Percentiles rank a stretch among this genome's conserved stretches.
These are phyloP conservation scores for Gastrolobium bilobum DNA, from an alignment of 306 rosid genomes.

Conservation along the genomic window DNA sequence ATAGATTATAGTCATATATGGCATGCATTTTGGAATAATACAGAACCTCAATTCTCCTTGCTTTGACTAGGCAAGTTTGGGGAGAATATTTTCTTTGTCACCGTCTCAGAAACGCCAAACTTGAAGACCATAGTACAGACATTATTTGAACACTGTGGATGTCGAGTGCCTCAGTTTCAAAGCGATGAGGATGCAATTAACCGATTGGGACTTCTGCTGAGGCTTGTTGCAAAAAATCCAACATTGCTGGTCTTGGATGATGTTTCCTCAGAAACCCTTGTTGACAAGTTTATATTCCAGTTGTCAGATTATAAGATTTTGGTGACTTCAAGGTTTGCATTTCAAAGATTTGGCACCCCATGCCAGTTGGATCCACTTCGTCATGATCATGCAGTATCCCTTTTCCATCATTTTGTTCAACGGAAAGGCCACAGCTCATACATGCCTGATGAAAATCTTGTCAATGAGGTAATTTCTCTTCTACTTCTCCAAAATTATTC, in stretches of 20 bases:
- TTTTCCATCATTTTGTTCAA: slow-evolving; percentile 62
- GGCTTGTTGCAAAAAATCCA: slow-evolving; percentile 38
- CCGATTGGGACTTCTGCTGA: slow-evolving; percentile 51
- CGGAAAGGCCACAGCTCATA: slow-evolving; percentile 30
- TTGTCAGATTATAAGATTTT: slow-evolving; percentile 62
- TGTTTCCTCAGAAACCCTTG: slow-evolving; percentile 63
- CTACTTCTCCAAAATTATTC: slow-evolving; percentile 18
- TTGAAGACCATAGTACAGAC: slow-evolving; percentile 59
- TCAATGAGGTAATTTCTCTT: slow-evolving; percentile 55
- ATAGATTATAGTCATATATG: background rate
- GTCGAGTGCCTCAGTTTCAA: slow-evolving; percentile 53
- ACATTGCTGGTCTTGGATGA: slow-evolving; percentile 73
- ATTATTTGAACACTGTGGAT: slow-evolving; percentile 52
- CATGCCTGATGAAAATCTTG: slow-evolving; percentile 48
- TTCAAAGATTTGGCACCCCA: slow-evolving; percentile 55
- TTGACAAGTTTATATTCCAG: slow-evolving; percentile 53
- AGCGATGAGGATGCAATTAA: slow-evolving; percentile 54
- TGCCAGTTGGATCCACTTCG: slow-evolving; percentile 51
- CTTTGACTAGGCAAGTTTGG: slow-evolving; percentile 57
- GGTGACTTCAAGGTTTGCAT: slow-evolving; percentile 74
- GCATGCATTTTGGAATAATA: slow-evolving; percentile 25
- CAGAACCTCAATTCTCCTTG: background rate
- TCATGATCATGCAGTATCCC: slow-evolving; percentile 56
- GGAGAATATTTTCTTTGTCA: slow-evolving; percentile 61
- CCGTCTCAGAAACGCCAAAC: slow-evolving; percentile 56